Conservation (phyloP, 192 early-diverging fungal genomes). For the Coemansia nantahalensis region DNA sequence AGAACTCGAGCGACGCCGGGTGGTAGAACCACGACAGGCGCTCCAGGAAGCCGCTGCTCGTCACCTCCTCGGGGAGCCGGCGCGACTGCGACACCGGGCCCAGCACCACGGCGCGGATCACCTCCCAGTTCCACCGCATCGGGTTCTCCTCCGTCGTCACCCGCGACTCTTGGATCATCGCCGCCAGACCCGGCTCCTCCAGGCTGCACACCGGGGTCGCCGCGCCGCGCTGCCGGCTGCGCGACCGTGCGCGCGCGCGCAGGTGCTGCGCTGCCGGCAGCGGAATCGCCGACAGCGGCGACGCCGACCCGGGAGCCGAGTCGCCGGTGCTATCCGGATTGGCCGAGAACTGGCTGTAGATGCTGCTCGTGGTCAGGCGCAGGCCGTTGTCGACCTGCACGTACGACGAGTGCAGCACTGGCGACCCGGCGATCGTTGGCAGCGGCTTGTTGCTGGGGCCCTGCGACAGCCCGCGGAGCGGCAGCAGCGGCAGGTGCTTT, state of each 20-base stretch:
- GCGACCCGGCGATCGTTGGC: conserved; percentile 5
- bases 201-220: conserved; percentile 11
- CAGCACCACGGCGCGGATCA: conserved; percentile 31
- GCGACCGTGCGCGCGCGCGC: conserved; percentile 48
- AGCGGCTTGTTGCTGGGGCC: conserved; percentile 1
- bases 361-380: conserved; percentile 3
- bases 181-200: conserved; percentile 29
- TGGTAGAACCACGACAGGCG: conserved; percentile 44
- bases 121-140: conserved; percentile 51
- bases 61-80: conserved; percentile 32
- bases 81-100: conserved; percentile 25
- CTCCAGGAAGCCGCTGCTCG: conserved; percentile 25
- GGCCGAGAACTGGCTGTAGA: conserved; percentile 11
- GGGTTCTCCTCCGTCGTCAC: conserved; percentile 48
- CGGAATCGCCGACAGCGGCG: conserved; percentile 13
- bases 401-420: conserved; percentile 33
- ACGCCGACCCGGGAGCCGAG: not conserved
- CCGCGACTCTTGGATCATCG: conserved; percentile 37
- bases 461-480: conserved; percentile 21
- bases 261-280: conserved; percentile 29
- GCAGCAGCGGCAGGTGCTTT: conserved; percentile 15
- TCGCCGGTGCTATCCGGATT: not conserved
- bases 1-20: conserved; percentile 48
- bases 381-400: conserved; percentile 15
- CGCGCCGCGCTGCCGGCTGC: conserved; percentile 43